phyloP scores from a whole-genome alignment of 257 asterid species.

The Prunella vulgaris region DNA sequence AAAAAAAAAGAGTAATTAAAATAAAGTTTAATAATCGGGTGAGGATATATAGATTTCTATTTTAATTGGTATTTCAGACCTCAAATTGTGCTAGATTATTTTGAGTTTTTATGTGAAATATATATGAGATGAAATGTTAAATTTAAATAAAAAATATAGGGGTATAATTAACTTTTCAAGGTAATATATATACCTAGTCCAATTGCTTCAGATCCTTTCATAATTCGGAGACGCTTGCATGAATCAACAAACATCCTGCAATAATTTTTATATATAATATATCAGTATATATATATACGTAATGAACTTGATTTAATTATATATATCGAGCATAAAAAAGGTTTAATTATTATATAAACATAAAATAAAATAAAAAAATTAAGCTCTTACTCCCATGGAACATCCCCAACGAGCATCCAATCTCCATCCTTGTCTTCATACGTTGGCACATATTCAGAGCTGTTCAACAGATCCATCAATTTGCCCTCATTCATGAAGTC shows the following conservation, averaged over 20 bases:
- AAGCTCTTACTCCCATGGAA: constrained; percentile 43
- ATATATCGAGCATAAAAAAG: not conserved
- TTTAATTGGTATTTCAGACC: not conserved
- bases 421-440: constrained; percentile 48
- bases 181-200: constrained; percentile 39
- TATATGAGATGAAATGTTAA: not conserved
- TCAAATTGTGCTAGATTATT: not conserved
- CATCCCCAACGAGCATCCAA: constrained; percentile 47
- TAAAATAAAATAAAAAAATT: not conserved
- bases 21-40: not conserved
- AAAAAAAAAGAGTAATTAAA: not conserved
- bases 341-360: not conserved
- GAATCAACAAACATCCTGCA: constrained; percentile 56
- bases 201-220: constrained; percentile 58
- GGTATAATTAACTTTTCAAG: not conserved
- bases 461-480: constrained; percentile 35
- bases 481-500: constrained; percentile 42
- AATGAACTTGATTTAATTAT: not conserved
- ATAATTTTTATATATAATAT: not conserved
- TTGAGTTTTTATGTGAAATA: not conserved
- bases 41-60: not conserved
- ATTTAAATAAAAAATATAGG: not conserved
- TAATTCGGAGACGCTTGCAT: constrained; percentile 54
- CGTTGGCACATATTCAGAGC: constrained; percentile 34
- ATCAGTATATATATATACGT: not conserved